These are phyloP conservation scores for Diaporthe batatas DNA, from an alignment of 2,329 filamentous ascomycete species.

Conservation along the genomic window DNA sequence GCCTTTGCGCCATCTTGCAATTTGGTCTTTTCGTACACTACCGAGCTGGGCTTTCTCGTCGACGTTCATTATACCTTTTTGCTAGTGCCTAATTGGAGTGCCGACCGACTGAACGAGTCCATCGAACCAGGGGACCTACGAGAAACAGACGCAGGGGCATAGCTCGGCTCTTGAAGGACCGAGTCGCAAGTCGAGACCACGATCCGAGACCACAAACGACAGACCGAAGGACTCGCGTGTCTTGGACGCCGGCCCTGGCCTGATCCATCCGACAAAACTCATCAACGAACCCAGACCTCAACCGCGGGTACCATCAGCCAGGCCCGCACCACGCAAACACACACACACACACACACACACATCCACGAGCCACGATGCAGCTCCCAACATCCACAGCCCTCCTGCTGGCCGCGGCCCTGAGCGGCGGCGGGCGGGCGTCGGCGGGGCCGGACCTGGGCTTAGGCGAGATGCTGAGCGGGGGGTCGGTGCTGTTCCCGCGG, in stretches of 20 bases:
- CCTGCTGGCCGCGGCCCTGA: constrained; percentile 26
- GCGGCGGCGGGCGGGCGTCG: background rate
- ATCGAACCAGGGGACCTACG: background rate
- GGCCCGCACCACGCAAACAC: background rate
- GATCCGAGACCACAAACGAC: background rate
- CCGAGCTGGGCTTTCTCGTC: constrained; percentile 17
- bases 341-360: background rate
- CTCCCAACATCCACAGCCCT: constrained; percentile 12
- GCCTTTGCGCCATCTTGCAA: background rate
- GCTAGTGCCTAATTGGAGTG: constrained; percentile 8
- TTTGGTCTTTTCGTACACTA: constrained; percentile 2
- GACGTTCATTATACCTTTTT: background rate
- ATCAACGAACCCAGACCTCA: background rate
- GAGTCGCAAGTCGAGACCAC: background rate
- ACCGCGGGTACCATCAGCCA: background rate
- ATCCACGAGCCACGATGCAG: constrained; percentile 6
- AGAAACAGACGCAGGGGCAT: background rate
- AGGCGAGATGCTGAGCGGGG: constrained; percentile 53
- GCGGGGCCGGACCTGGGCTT: constrained; percentile 47
- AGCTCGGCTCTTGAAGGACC: constrained; percentile 1
- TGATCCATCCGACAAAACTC: background rate
- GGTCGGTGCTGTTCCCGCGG: constrained; percentile 52
- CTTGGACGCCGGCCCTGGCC: background rate
- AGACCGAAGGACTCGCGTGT: background rate
- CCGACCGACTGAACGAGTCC: background rate